A percentile compares a stretch with the other conserved stretches of the same genome.
phyloP scores from a whole-genome alignment of 495 filamentous ascomycete genomes.

The Chlorociboria aeruginascens region DNA sequence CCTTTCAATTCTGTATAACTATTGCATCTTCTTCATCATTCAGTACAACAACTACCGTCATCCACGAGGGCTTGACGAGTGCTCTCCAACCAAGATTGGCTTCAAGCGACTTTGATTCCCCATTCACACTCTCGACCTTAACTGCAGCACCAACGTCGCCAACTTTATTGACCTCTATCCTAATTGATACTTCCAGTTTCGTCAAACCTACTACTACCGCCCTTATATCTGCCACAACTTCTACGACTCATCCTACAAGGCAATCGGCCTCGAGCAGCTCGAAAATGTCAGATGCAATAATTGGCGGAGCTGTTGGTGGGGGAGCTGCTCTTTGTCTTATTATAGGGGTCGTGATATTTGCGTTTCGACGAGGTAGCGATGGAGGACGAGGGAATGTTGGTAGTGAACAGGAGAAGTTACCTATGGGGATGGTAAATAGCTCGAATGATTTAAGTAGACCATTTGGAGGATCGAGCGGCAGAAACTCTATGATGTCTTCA shows the following conservation, averaged over 20 bases:
- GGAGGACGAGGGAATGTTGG: background rate
- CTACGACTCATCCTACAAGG: background rate
- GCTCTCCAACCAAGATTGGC: too few species aligned
- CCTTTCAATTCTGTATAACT: background rate
- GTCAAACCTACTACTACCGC: background rate
- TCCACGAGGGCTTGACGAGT: too few species aligned
- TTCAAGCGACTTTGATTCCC: too few species aligned
- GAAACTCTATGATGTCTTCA: too few species aligned
- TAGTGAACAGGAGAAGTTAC: too few species aligned
- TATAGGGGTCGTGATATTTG: background rate
- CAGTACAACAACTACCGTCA: too few species aligned
- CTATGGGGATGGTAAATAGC: too few species aligned
- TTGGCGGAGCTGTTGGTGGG: slow-evolving; percentile 3
- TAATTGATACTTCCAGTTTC: too few species aligned
- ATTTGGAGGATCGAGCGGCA: too few species aligned
- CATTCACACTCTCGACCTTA: background rate
- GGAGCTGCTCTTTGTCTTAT: slow-evolving; percentile 1
- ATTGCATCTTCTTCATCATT: background rate
- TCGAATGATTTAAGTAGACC: too few species aligned
- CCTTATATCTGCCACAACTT: background rate
- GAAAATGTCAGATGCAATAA: background rate
- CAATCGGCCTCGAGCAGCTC: background rate
- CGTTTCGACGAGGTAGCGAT: slow-evolving; percentile 2
- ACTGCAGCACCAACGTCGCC: background rate
- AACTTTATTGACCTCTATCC: background rate